Evolutionary conservation across 108 stramenopile genomes (phyloP), one percentile per base, ranked within the genome.

Genomic region (Cyclotella distinguenda): DNA sequence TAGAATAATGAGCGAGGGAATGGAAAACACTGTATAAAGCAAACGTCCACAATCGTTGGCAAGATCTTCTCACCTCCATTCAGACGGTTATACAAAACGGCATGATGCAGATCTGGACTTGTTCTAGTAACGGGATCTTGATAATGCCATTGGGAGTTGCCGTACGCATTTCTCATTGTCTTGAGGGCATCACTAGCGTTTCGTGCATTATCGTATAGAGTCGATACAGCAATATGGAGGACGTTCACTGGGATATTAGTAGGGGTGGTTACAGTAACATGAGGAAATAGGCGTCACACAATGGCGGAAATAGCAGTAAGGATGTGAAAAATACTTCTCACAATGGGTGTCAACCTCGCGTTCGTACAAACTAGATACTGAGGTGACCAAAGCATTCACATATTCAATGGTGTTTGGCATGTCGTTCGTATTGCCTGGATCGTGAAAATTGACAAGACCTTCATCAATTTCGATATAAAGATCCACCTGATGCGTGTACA

Each of bases 391-490:
- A 0, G 58, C 38, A 30, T 68, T 53, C 27, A 68, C 51, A 23
- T 68, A 68, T 38, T 36, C 21, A 26, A 66, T 30, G 3, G 58
- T 45, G 13, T 60, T 60, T 2, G 40, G 43, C 46, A 48, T 62
- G 46, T 22, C 15, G 23, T n/a, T 45, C 25, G 34, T 35, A 19
- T 58, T 16, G 3, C 26, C 10, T 16, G 38, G 11, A 34, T 49
- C 65, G 51, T 66, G 65, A 3, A 23, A 1, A 44, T 59, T 35
- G 16, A 62, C 61, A 1, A 68, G 46, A 15, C 26, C 15, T 10
- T 68, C 23, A 22, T 68, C 67, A 47, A 68, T 59, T 49, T 68
- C 67, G 25, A 68, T 50, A 39, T 68, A 68, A 1, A 68, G 31
- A 36, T 68, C 40, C 0, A 68, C 67, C 28, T 68, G 57, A 32